phyloP scores from a whole-genome alignment of 768 basidiomycete genomes.

The Boletus rex-veris region DNA sequence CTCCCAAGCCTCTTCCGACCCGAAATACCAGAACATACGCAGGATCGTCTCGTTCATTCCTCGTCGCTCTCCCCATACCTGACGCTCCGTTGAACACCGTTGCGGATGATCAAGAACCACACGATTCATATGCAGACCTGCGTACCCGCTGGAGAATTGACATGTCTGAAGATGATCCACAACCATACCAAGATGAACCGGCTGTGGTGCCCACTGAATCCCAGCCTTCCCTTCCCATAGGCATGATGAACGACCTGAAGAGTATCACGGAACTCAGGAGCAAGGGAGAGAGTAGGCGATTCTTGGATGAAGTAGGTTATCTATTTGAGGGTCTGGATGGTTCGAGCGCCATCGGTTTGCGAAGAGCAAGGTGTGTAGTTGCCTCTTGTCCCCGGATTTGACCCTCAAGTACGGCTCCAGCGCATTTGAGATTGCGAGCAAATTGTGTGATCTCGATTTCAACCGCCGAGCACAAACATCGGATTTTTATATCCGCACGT shows the following conservation, averaged over 20 bases:
- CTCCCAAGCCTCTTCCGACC: constrained; percentile 24
- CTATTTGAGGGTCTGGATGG: constrained; percentile 74
- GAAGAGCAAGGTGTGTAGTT: constrained; percentile 59
- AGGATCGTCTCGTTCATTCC: constrained; percentile 76
- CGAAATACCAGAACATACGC: constrained; percentile 64
- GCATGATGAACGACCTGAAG: constrained; percentile 71
- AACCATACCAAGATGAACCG: constrained; percentile 23
- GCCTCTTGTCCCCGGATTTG: not conserved
- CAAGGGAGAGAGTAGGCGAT: constrained; percentile 76
- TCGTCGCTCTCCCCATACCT: constrained; percentile 53
- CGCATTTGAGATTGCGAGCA: constrained; percentile 71
- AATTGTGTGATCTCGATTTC: constrained; percentile 72
- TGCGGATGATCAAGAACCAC: constrained; percentile 48
- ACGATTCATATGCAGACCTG: constrained; percentile 75
- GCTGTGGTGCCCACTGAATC: constrained; percentile 14
- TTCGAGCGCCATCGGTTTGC: constrained; percentile 49
- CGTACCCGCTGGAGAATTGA: constrained; percentile 82
- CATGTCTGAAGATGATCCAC: constrained; percentile 69
- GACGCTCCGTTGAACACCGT: constrained; percentile 30
- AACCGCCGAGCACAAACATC: constrained; percentile 75
- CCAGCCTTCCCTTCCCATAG: constrained; percentile 43
- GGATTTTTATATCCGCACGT: constrained; percentile 66
- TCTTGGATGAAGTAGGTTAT: constrained; percentile 83
- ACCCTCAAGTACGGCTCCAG: constrained; percentile 34
- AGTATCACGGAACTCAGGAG: constrained; percentile 78